Conservation (phyloP, 2,329 filamentous ascomycete species). For the Helotiales sp. region DNA sequence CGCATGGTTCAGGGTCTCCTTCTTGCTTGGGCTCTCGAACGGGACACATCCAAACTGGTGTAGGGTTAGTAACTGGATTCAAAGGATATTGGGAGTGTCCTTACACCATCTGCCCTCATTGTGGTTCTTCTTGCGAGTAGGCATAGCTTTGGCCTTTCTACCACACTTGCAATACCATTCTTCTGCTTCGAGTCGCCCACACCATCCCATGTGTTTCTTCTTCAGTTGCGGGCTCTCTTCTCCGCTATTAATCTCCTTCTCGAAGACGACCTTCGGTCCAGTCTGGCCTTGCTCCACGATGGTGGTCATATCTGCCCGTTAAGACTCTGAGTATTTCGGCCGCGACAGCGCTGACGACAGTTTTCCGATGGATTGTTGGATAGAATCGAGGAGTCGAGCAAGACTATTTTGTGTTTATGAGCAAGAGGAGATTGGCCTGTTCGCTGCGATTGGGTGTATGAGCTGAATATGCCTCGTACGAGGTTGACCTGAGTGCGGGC, state of each 20-base stretch:
- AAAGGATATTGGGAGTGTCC: not conserved
- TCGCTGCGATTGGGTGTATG: not conserved
- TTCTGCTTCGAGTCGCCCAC: not conserved
- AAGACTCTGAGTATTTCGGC: too few relatives aligned
- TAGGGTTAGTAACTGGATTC: not conserved
- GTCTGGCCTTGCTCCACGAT: not conserved
- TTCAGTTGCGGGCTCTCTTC: not conserved
- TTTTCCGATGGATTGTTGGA: not conserved
- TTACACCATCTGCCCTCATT: not conserved
- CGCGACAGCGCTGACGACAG: not conserved
- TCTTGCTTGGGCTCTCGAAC: not conserved
- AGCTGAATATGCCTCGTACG: not conserved
- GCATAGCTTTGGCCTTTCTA: not conserved
- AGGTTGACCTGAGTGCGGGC: not conserved
- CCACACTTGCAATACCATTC: slow-evolving; percentile 3
- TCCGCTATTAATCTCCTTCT: not conserved
- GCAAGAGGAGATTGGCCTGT: not conserved
- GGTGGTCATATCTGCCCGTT: not conserved
- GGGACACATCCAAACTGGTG: not conserved
- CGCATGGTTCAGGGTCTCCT: slow-evolving; percentile 5
- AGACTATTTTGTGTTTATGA: not conserved
- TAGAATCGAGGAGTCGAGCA: not conserved
- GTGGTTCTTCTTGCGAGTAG: not conserved
- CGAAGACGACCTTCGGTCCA: not conserved
- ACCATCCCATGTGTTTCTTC: not conserved